A percentile compares a stretch with the other conserved stretches of the same genome.
These are phyloP conservation scores for Roridomyces roridus DNA, from an alignment of 768 basidiomycete genomes.

Conservation along the genomic window DNA sequence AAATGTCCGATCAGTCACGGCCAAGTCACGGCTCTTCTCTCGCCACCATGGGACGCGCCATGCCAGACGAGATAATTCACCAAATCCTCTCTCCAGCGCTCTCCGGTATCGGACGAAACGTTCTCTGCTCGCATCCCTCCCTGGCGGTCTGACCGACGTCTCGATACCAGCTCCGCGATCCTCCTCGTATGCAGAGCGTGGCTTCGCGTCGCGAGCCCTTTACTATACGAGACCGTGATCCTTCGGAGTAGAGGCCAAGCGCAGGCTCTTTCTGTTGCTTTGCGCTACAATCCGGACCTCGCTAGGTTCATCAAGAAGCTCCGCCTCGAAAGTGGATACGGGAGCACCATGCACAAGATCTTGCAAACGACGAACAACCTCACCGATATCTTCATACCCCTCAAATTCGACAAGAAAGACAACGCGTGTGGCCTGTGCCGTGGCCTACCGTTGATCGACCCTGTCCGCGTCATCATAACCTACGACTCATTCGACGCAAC, in stretches of 20 bases:
- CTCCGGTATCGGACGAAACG: not conserved
- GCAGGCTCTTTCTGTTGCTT: not conserved
- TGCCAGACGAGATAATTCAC: constrained; percentile 10
- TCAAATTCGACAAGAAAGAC: not conserved
- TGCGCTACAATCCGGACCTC: constrained; percentile 1
- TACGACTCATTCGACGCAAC: too few species aligned
- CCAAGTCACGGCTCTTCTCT: too few species aligned
- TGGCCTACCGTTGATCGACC: constrained; percentile 2
- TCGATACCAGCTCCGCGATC: constrained; percentile 10
- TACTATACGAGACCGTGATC: constrained; percentile 10
- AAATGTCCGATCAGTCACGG: too few species aligned
- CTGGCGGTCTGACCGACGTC: not conserved
- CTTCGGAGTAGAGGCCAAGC: constrained; percentile 16
- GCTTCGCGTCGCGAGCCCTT: constrained; percentile 15
- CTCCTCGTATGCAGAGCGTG: constrained; percentile 11
- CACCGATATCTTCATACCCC: not conserved
- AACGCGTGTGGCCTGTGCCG: constrained; percentile 9
- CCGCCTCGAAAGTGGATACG: constrained; percentile 19
- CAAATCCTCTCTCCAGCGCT: constrained; percentile 13
- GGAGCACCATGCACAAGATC: constrained; percentile 11
- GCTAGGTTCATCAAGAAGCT: constrained; percentile 10
- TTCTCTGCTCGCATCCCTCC: not conserved
- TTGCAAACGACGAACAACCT: constrained; percentile 1
- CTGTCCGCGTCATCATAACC: not conserved
- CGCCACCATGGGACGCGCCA: not conserved